Conservation (phyloP, 2,329 filamentous ascomycete species). For the Diaporthe sp. region DNA sequence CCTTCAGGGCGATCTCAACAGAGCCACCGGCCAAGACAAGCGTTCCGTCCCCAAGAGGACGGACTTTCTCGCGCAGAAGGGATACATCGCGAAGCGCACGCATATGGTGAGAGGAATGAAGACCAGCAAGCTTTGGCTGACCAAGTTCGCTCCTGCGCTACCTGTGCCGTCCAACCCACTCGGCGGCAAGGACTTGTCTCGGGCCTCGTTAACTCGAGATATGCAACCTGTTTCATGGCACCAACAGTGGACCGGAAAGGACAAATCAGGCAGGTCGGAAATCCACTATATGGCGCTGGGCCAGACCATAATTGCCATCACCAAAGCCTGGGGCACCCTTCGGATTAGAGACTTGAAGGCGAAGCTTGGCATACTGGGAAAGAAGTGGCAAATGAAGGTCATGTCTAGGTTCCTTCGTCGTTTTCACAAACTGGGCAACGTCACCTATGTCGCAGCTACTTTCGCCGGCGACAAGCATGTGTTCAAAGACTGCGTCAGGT, state of each 20-base stretch:
- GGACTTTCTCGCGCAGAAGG: constrained; percentile 70
- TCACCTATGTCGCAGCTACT: constrained; percentile 70
- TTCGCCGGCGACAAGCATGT: constrained; percentile 63
- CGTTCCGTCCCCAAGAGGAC: constrained; percentile 74
- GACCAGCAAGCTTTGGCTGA: constrained; percentile 74
- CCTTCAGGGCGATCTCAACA: constrained; percentile 71
- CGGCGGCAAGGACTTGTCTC: constrained; percentile 50
- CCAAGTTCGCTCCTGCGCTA: constrained; percentile 64
- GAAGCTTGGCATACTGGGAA: constrained; percentile 70
- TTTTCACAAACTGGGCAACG: constrained; percentile 67
- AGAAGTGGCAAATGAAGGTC: constrained; percentile 72
- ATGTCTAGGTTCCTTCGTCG: constrained; percentile 71
- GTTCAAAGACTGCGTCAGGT: constrained; percentile 75
- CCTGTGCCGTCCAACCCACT: constrained; percentile 39
- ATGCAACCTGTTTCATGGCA: constrained; percentile 70
- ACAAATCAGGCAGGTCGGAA: constrained; percentile 44
- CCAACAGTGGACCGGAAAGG: constrained; percentile 68
- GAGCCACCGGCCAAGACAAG: constrained; percentile 73
- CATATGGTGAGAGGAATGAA: constrained; percentile 71
- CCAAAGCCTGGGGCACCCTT: constrained; percentile 71
- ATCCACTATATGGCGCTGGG: constrained; percentile 71
- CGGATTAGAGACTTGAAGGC: constrained; percentile 70
- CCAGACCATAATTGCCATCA: constrained; percentile 69
- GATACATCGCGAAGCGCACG: constrained; percentile 73
- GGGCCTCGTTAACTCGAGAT: constrained; percentile 53